Evolutionary conservation across 164 flowering plant species (phyloP).

Genomic region (Nymphaea colorata): DNA sequence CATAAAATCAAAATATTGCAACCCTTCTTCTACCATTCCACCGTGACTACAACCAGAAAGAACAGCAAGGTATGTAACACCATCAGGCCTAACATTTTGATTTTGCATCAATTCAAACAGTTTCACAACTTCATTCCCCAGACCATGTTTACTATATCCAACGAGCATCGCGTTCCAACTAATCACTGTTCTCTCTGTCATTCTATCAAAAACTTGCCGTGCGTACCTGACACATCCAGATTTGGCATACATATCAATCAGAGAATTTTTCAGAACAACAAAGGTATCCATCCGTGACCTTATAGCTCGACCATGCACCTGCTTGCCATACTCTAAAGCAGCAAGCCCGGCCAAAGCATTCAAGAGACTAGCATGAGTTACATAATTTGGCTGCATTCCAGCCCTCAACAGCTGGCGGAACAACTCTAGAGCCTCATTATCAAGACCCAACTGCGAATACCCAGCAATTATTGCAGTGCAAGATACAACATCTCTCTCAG

Average conservation of each 20-base stretch:
- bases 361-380: constrained; percentile 20
- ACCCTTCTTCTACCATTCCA: constrained; percentile 23
- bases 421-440: constrained; percentile 20
- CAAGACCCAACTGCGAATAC: constrained; percentile 22
- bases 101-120: constrained; percentile 14
- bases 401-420: constrained; percentile 16
- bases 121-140: constrained; percentile 18
- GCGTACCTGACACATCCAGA: constrained; percentile 18
- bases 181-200: constrained; percentile 16
- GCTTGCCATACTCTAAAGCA: constrained; percentile 22
- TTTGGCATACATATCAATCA: constrained; percentile 27
- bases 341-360: constrained; percentile 24
- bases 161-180: constrained; percentile 28
- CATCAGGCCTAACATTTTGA: constrained; percentile 14
- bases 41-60: constrained; percentile 26
- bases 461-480: constrained; percentile 25
- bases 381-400: constrained; percentile 25
- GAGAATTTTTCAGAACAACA: constrained; percentile 21
- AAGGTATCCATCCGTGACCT: constrained; percentile 14
- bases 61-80: constrained; percentile 19
- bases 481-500: constrained; percentile 21
- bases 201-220: constrained; percentile 18
- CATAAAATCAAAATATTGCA: constrained; percentile 14
- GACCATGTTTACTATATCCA: constrained; percentile 26
- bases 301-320: constrained; percentile 15